phyloP scores from a whole-genome alignment of 192 early-diverging fungal species.

The Obelidium mucronatum region DNA sequence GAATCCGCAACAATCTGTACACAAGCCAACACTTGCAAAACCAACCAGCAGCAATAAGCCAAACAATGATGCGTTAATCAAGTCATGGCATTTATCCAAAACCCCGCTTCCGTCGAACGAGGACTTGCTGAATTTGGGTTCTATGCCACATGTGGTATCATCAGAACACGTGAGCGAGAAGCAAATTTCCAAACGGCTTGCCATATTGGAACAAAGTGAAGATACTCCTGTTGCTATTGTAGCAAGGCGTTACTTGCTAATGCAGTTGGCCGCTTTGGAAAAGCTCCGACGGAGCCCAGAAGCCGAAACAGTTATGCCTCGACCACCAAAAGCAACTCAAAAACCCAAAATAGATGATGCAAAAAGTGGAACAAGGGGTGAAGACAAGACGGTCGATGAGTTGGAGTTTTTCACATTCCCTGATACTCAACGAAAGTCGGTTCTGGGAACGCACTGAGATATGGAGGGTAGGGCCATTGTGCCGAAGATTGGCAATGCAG shows the following conservation, averaged over 20 bases:
- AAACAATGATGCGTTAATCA: slow-evolving; percentile 1
- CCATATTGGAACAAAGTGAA: slow-evolving; percentile 12
- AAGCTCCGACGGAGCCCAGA: neutral
- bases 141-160: neutral
- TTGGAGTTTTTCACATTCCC: slow-evolving; percentile 10
- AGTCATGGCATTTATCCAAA: slow-evolving; percentile 18
- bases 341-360: neutral
- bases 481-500: too few species aligned
- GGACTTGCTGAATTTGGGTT: neutral
- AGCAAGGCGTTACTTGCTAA: slow-evolving; percentile 1
- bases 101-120: neutral
- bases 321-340: neutral
- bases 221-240: slow-evolving; percentile 24
- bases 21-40: slow-evolving; percentile 5
- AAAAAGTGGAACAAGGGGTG: neutral
- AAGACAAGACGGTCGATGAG: neutral
- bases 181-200: neutral
- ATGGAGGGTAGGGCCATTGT: too few species aligned
- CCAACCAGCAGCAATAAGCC: neutral
- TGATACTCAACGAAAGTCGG: too few species aligned
- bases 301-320: neutral
- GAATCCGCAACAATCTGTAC: slow-evolving; percentile 13
- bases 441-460: too few species aligned
- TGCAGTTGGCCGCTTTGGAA: slow-evolving; percentile 8
- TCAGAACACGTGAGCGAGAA: neutral